Evolutionary conservation across 2,329 filamentous ascomycete genomes (phyloP).

Genomic region (Talaromyces sp.): DNA sequence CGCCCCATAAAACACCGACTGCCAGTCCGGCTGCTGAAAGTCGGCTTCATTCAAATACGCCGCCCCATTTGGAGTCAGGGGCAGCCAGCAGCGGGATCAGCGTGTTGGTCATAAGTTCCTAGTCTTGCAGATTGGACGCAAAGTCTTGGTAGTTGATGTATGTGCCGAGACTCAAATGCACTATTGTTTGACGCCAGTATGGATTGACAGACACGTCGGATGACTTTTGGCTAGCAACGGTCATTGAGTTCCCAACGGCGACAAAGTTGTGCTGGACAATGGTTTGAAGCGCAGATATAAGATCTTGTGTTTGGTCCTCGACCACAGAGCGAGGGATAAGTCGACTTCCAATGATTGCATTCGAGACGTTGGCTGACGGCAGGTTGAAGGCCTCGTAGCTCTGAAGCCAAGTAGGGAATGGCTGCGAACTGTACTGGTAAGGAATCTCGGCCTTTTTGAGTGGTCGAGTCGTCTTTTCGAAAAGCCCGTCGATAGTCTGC

Average conservation of each 20-base stretch:
- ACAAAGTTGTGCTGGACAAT: neutral
- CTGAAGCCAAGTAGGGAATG: neutral
- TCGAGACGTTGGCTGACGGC: slow-evolving; percentile 2
- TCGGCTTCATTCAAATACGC: slow-evolving; percentile 42
- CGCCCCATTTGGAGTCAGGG: slow-evolving; percentile 33
- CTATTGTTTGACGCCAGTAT: slow-evolving; percentile 24
- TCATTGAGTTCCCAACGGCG: neutral
- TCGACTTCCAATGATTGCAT: slow-evolving; percentile 25
- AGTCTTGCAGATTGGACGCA: slow-evolving; percentile 18
- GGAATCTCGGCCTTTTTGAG: slow-evolving; percentile 5
- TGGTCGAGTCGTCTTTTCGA: neutral
- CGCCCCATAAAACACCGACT: slow-evolving; percentile 38
- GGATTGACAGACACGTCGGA: neutral
- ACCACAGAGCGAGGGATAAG: slow-evolving; percentile 33
- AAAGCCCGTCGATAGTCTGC: neutral
- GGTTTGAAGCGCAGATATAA: neutral
- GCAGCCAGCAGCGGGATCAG: slow-evolving; percentile 35
- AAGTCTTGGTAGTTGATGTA: neutral
- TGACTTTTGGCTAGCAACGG: neutral
- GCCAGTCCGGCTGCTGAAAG: slow-evolving; percentile 37
- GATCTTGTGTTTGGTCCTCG: slow-evolving; percentile 18
- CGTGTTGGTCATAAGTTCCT: slow-evolving; percentile 16
- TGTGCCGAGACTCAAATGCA: neutral
- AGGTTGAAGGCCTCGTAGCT: neutral
- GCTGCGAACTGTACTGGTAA: slow-evolving; percentile 40